A percentile compares a stretch with the other conserved stretches of the same genome.
Conservation (phyloP, 2,329 filamentous ascomycete species). For the Pseudogymnoascus sp. region DNA sequence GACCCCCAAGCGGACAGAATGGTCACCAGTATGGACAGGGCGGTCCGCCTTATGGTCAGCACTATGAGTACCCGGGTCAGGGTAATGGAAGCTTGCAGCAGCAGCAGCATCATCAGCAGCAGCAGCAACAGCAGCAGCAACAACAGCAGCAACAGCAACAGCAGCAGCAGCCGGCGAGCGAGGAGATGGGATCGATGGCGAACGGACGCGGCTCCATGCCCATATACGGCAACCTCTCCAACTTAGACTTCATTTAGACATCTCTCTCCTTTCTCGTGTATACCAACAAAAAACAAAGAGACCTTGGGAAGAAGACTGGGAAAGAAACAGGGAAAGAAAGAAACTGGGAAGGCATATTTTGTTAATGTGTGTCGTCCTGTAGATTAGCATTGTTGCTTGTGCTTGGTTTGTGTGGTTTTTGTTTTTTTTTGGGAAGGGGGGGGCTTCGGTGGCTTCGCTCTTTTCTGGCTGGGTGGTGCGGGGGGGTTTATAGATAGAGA, state of each 20-base stretch:
- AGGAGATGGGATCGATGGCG: constrained; percentile 19
- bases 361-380: constrained; percentile 2
- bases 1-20: background rate
- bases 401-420: background rate
- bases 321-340: background rate
- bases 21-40: constrained; percentile 39
- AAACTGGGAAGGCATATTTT: background rate
- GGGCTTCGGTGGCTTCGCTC: constrained; percentile 2
- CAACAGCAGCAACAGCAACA: constrained; percentile 18
- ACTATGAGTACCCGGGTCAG: constrained; percentile 28
- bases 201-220: constrained; percentile 35
- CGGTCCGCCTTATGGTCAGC: constrained; percentile 34
- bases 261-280: background rate
- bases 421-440: background rate
- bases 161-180: constrained; percentile 14
- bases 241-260: constrained; percentile 6
- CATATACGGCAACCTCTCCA: constrained; percentile 30
- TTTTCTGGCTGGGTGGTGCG: background rate
- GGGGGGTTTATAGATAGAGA: constrained; percentile 6
- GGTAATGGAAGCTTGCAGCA: constrained; percentile 25
- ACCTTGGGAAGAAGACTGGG: background rate
- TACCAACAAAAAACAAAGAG: background rate
- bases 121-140: constrained; percentile 11
- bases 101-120: constrained; percentile 14
- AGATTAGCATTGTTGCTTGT: constrained; percentile 8